Base-by-base conservation (phyloP, 2,329 filamentous ascomycete genomes). In the Cytospora paraplurivora region DNA sequence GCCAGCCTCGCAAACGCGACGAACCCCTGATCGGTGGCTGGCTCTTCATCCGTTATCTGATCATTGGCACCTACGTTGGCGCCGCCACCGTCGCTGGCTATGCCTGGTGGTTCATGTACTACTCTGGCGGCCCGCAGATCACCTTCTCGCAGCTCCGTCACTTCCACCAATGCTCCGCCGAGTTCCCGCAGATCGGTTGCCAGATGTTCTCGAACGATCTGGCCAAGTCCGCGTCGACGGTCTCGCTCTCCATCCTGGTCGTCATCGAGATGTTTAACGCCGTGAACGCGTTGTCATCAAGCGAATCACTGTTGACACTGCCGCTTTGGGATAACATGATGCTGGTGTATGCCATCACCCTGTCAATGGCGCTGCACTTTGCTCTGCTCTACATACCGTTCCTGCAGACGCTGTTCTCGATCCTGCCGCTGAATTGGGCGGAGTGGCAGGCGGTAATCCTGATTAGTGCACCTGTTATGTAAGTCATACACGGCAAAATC, bases 41-140 rank as follows among this genome's bases (percentile, higher is more conserved):
- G 95, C 81, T 99, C 47, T 97, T 99, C 81, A 93, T 98, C 85
- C 88, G 95, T 59, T 99, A 99, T 78, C 88, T 99, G 82, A 88
- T 98, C 56, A 95, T 99, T 71, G 95, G 95, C 66, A 92, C 88
- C 10, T 99, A 99, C 68, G 95, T 99, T 64, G 95, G 95, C 74
- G 82, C 92, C 49, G 95, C 95, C 60, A 99, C 95, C 4, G 96
- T 99, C 21, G 93, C 90, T 72, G 95, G 96, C 53, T 99, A 99
- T 74, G 94, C 92, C n/a, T 99, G 95, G 95, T 99, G 93, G 92
- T 99, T 98, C 82, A 93, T 99, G 90, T 97, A 90, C 82, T 94
- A 98, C 80, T 79, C 88, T 10, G 87, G 88, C 69, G 95, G 95
- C 0, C 95, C 95, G 32, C 91, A 96, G 76, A 96, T 99, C 77